Evolutionary conservation across 2,329 filamentous ascomycete genomes (phyloP).

Genomic region (Pseudogymnoascus pannorum): DNA sequence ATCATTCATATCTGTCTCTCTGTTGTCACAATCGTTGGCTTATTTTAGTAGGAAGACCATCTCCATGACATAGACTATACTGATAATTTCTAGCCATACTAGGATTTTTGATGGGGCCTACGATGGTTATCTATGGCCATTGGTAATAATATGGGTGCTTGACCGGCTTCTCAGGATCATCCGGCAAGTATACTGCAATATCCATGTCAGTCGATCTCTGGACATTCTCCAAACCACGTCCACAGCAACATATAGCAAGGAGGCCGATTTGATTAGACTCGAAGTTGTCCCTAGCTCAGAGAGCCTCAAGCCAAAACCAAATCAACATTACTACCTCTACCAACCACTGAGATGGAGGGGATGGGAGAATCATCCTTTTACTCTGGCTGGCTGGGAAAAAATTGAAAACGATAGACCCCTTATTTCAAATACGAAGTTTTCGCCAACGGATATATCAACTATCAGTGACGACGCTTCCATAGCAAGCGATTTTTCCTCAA

Average conservation of each 20-base stretch:
- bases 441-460: not conserved
- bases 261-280: constrained; percentile 40
- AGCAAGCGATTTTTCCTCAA: not conserved
- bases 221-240: constrained; percentile 30
- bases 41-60: constrained; percentile 37
- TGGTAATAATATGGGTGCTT: constrained; percentile 40
- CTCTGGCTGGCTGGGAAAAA: constrained; percentile 29
- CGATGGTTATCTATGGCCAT: constrained; percentile 43
- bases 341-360: constrained; percentile 36
- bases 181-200: constrained; percentile 37
- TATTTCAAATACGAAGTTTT: not conserved
- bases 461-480: not conserved
- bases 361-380: constrained; percentile 47
- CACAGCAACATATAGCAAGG: constrained; percentile 35
- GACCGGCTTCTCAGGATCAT: constrained; percentile 39
- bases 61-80: not conserved
- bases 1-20: constrained; percentile 45
- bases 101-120: constrained; percentile 41
- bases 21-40: constrained; percentile 40
- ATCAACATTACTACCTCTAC: constrained; percentile 45
- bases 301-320: constrained; percentile 33
- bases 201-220: constrained; percentile 29
- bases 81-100: constrained; percentile 32
- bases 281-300: constrained; percentile 34
- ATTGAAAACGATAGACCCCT: not conserved